A percentile compares a stretch with the other conserved stretches of the same genome.
These are phyloP conservation scores for Coemansia sp. DNA, from an alignment of 192 early-diverging fungal genomes.

Conservation along the genomic window DNA sequence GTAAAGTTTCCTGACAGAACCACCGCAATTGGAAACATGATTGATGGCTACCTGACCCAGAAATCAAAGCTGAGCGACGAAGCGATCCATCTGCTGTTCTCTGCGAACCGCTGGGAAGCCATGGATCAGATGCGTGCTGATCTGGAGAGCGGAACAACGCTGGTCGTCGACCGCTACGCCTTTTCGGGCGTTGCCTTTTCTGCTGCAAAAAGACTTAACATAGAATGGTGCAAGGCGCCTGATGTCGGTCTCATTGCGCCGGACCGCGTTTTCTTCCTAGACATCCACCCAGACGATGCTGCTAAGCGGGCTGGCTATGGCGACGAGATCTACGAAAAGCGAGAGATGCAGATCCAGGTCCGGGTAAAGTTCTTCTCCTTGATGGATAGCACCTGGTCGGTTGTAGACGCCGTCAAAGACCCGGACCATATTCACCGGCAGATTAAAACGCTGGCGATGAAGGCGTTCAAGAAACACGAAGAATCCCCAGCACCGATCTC, in stretches of 20 bases:
- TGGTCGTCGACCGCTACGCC: conserved; percentile 93
- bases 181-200: conserved; percentile 95
- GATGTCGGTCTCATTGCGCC: conserved; percentile 85
- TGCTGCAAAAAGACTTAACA: conserved; percentile 79
- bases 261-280: conserved; percentile 87
- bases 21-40: conserved; percentile 88
- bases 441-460: conserved; percentile 33
- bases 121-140: conserved; percentile 63
- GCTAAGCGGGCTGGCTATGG: conserved; percentile 85
- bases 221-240: conserved; percentile 85
- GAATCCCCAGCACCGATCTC: conserved; percentile 32
- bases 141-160: conserved; percentile 67
- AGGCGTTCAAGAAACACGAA: conserved; percentile 29
- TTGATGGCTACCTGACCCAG: conserved; percentile 79
- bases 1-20: conserved; percentile 92
- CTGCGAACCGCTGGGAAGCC: conserved; percentile 94
- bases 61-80: conserved; percentile 71
- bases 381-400: conserved; percentile 54
- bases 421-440: conserved; percentile 44
- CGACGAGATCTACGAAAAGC: conserved; percentile 87
- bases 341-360: conserved; percentile 81
- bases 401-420: conserved; percentile 47
- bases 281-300: conserved; percentile 74
- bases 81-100: conserved; percentile 90
- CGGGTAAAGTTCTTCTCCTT: conserved; percentile 66